Evolutionary conservation across 2,329 filamentous ascomycete genomes (phyloP).

Genomic region (Diplodia sapinea): DNA sequence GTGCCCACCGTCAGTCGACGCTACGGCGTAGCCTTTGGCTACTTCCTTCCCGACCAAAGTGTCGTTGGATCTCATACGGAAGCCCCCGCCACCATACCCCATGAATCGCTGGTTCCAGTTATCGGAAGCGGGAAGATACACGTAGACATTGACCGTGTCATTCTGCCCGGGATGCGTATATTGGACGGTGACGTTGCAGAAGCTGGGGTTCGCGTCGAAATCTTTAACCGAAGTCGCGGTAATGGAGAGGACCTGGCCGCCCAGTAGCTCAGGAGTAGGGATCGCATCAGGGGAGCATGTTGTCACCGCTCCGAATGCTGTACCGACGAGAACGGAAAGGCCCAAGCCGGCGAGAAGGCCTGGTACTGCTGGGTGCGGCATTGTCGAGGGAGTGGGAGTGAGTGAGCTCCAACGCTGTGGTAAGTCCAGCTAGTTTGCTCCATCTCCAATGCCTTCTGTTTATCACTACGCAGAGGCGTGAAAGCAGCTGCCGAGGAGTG

Average conservation of each 20-base stretch:
- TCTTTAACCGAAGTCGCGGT: slow-evolving; percentile 9
- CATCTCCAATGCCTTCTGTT: neutral
- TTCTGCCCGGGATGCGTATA: slow-evolving; percentile 47
- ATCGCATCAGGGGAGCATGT: slow-evolving; percentile 10
- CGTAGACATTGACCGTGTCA: slow-evolving; percentile 43
- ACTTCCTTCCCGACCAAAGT: neutral
- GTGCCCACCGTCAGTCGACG: slow-evolving; percentile 22
- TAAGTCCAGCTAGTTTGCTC: neutral
- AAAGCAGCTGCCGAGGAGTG: neutral
- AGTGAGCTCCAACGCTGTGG: neutral
- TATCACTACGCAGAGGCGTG: neutral
- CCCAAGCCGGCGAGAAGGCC: neutral
- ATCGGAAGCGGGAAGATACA: slow-evolving; percentile 43
- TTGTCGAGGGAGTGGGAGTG: neutral
- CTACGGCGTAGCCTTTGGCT: neutral
- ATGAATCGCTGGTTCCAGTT: slow-evolving; percentile 36
- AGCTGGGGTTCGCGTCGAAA: slow-evolving; percentile 29
- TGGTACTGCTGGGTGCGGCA: neutral
- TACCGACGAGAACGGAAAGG: neutral
- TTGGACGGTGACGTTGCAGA: slow-evolving; percentile 48
- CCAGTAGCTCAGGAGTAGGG: slow-evolving; percentile 12
- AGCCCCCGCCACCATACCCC: slow-evolving; percentile 37
- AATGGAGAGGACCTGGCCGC: slow-evolving; percentile 11
- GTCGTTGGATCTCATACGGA: slow-evolving; percentile 13
- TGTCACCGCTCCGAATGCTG: neutral